These are phyloP conservation scores for Penicillium sp. DNA, from an alignment of 2,329 filamentous ascomycete species.

Conservation along the genomic window DNA sequence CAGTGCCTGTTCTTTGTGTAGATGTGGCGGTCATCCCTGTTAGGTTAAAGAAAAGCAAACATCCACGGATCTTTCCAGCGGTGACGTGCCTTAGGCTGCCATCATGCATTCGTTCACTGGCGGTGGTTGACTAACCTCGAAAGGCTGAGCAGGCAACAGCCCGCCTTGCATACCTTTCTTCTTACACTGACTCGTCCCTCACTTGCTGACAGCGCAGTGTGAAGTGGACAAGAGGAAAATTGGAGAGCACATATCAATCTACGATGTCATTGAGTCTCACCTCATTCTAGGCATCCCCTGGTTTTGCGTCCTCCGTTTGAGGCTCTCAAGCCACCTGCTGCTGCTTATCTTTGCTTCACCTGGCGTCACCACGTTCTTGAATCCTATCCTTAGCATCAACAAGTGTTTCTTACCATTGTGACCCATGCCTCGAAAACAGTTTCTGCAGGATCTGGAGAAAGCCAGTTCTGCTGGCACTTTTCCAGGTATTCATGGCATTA, in stretches of 20 bases:
- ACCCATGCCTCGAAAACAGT: constrained; percentile 64
- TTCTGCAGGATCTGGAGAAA: constrained; percentile 55
- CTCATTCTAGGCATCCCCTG: neutral
- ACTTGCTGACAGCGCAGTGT: neutral
- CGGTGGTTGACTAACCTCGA: neutral
- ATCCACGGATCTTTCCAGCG: neutral
- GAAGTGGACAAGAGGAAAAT: neutral
- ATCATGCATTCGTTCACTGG: neutral
- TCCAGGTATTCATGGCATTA: constrained; percentile 52
- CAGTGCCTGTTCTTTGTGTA: no score
- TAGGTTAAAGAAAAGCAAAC: neutral
- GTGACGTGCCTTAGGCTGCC: neutral
- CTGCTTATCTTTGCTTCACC: neutral
- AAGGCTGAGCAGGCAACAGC: constrained; percentile 3
- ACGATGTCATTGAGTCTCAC: neutral
- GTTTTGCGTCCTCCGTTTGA: neutral
- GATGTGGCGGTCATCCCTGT: no score
- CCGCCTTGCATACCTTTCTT: neutral
- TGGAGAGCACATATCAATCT: neutral
- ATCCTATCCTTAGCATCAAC: neutral
- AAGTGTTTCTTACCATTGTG: neutral
- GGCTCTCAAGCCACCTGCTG: neutral
- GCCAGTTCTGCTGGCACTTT: constrained; percentile 37
- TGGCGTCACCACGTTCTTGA: neutral
- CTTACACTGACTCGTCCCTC: neutral